These are phyloP conservation scores for Glutinoglossum americanum DNA, from an alignment of 495 filamentous ascomycete genomes.

Conservation along the genomic window DNA sequence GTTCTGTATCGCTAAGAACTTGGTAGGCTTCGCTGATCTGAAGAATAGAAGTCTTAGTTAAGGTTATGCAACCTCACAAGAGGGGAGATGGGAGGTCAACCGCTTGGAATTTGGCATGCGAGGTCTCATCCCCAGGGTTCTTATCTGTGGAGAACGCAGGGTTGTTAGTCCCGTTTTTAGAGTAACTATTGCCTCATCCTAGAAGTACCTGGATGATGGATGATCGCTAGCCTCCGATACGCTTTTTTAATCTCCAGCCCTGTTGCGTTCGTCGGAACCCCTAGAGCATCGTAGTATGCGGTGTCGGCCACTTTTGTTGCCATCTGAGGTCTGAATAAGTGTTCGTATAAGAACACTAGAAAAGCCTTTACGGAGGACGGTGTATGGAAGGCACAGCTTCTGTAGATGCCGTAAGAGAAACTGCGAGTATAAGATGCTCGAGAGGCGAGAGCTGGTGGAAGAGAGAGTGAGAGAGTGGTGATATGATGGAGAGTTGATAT, in stretches of 20 bases:
- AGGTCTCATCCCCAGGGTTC: slow-evolving; percentile 92
- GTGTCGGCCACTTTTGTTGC: slow-evolving; percentile 6
- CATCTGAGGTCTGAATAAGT: not conserved
- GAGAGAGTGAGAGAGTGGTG: not conserved
- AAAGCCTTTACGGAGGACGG: not conserved
- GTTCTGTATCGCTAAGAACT: slow-evolving; percentile 68
- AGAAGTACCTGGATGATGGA: slow-evolving; percentile 39
- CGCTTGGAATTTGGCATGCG: slow-evolving; percentile 77
- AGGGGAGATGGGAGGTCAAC: slow-evolving; percentile 20
- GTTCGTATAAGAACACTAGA: not conserved
- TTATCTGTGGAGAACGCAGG: slow-evolving; percentile 40
- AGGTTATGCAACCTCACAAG: not conserved
- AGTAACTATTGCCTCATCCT: not conserved
- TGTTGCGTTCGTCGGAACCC: slow-evolving; percentile 69
- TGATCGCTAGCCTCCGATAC: slow-evolving; percentile 89
- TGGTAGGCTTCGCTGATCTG: slow-evolving; percentile 95
- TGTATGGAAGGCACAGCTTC: not conserved
- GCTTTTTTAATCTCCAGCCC: slow-evolving; percentile 99
- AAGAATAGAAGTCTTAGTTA: not conserved
- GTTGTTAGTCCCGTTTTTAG: slow-evolving; percentile 2
- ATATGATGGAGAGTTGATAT: too few relatives aligned
- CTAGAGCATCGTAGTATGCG: slow-evolving; percentile 60
- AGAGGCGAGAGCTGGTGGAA: not conserved
- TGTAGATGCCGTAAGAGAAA: not conserved
- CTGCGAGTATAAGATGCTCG: too few relatives aligned